Base-by-base conservation (phyloP, 2,329 filamentous ascomycete genomes). In the Ophiostoma novo-ulmi region DNA sequence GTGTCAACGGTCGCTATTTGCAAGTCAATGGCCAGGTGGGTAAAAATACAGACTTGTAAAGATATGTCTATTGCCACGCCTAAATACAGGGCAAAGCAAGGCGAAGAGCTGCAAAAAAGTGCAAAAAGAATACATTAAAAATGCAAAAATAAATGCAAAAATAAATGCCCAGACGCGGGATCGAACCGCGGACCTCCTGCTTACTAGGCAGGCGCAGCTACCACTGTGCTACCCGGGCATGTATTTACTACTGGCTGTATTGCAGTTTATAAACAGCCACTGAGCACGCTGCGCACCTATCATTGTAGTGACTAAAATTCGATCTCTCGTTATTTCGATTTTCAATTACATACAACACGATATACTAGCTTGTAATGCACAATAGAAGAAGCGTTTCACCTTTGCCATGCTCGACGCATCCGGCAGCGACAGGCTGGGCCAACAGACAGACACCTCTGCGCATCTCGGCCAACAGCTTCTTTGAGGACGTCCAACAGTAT, bases 171-270 rank as follows among this genome's bases (percentile, higher is more conserved):
- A 72, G 71, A 72, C 71, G 71, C 71, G 71, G 71, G 71, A 72
- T 72, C 71, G 71, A 72, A 72, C 71, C 71, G 71, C 71, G 71
- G 71, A 72, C 71, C 71, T 72, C 71, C 71, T 72, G 71, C 71
- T 72, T 71, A 72, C 71, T 72, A 72, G 71, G 71, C 71, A 72
- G 71, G 71, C 71, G 71, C 71, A 72, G 68, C 71, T 72, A 72
- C 71, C 71, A 71, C 71, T 72, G 71, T 72, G 71, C 71, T 72
- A 72, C 71, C 71, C 71, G 71, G 71, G 71, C 71, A 52, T 35
- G 66, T 70, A 22, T 39, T 77, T 17, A 14, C 1, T 13, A 5
- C 2, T 8, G 4, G 8, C 13, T 39, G 1, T 22, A 4, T 22
- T 65, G 20, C 14, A 5, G 4, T 0, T 39, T 65, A 65, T 65